Evolutionary conservation across 805 yeast genomes (phyloP).

Genomic region (Candida xyloterini): DNA sequence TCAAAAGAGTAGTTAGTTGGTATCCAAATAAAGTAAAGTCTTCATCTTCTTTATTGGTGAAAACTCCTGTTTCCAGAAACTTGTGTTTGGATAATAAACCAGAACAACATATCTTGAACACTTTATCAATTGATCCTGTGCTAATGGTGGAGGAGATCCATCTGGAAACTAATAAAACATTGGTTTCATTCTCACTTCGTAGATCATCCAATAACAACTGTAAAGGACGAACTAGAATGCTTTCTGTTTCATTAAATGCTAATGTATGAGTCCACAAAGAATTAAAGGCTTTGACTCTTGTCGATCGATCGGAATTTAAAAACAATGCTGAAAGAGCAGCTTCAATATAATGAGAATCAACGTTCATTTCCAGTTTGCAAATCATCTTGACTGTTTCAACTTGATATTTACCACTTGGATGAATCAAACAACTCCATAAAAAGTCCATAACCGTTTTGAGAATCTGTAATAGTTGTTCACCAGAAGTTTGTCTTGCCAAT

Average conservation of each 20-base stretch:
- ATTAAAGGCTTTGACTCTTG: slow-evolving; percentile 53
- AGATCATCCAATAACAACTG: slow-evolving; percentile 67
- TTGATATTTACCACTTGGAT: slow-evolving; percentile 54
- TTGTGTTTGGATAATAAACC: slow-evolving; percentile 45
- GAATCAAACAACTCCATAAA: slow-evolving; percentile 55
- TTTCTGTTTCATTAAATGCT: slow-evolving; percentile 45
- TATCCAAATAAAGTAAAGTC: slow-evolving; percentile 67
- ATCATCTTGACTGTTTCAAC: slow-evolving; percentile 68
- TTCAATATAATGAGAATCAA: slow-evolving; percentile 58
- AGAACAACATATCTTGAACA: slow-evolving; percentile 56
- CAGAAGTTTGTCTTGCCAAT: slow-evolving; percentile 31
- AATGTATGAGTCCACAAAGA: slow-evolving; percentile 72
- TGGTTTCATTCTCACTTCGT: slow-evolving; percentile 40
- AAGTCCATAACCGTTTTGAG: slow-evolving; percentile 41
- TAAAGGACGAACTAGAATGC: slow-evolving; percentile 58
- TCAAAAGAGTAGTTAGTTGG: slow-evolving; percentile 49
- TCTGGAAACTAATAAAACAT: slow-evolving; percentile 40
- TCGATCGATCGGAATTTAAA: slow-evolving; percentile 37
- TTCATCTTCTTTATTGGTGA: slow-evolving; percentile 39
- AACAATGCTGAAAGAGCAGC: slow-evolving; percentile 66
- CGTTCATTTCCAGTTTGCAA: slow-evolving; percentile 55
- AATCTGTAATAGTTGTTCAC: slow-evolving; percentile 35
- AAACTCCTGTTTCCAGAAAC: slow-evolving; percentile 27
- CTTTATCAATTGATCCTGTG: slow-evolving; percentile 55
- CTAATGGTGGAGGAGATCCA: slow-evolving; percentile 47